Base-by-base conservation (phyloP, 345 rosid genomes). In the Citrus inodora region DNA sequence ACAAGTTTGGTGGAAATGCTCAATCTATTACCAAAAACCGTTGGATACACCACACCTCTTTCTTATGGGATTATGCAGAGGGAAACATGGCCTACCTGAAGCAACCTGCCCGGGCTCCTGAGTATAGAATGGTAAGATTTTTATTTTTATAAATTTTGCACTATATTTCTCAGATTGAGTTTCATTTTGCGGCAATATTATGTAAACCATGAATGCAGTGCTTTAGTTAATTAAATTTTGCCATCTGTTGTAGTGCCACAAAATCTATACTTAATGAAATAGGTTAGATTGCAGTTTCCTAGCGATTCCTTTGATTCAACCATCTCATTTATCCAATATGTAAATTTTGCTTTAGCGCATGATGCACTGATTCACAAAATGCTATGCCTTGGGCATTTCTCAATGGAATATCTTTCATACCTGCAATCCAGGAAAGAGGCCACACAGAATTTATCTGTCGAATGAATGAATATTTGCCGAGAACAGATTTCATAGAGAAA, bases 21-120 rank as follows among this genome's bases (percentile, higher is more conserved):
- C 97, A 95, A 53, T 93, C 97, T 8, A 92, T 95, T 58, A 90
- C 85, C 10, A 93, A 83, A 85, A 86, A 61, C 73, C 84, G 95
- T 55, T 93, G 97, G 97, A 85, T 92, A 76, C 98, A 93, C 80
- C 98, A 95, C 79, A 93, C 98, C 5, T 95, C 98, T 8, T 93
- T 92, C 76, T 55, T 93, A 48, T 95, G 95, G 97, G 97, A 95
- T 79, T 95, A 88, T 53, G 81, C 85, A 64, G 87, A 68, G 38
- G 78, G 78, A 70, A 93, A 90, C 85, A 93, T 93, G 98, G 82
- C 90, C 73, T 95, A 93, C 86, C 87, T 93, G 85, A 93, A 87
- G 81, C 85, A 82, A 9, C 98, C 98, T 79, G 77, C 84, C 2
- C 86, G 82, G 72, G 93, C 88, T 75, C 98, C 96, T 14, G 82